Evolutionary conservation across 1,139 yeast genomes (phyloP).

Genomic region (Blastobotrys elegans): DNA sequence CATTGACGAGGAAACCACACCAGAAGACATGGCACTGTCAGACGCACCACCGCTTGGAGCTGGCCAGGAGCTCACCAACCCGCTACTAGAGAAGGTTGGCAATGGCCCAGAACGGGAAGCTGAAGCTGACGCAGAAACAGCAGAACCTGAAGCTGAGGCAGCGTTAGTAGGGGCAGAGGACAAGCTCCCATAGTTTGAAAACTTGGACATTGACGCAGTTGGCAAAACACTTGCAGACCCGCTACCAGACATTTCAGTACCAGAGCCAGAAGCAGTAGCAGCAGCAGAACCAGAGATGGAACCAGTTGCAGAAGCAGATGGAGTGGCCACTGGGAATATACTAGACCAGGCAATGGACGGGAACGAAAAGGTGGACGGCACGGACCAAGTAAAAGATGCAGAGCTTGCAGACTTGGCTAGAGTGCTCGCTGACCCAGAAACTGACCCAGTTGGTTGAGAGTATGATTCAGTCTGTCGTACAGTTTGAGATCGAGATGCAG

Average conservation of each 20-base stretch:
- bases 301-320: background rate
- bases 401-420: background rate
- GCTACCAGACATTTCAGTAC: background rate
- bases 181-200: background rate
- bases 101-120: background rate
- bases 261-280: background rate
- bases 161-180: background rate
- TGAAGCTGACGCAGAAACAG: background rate
- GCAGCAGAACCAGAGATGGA: background rate
- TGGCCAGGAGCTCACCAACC: background rate
- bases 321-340: background rate
- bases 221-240: no score
- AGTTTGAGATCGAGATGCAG: background rate
- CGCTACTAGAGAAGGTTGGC: background rate
- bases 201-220: no score
- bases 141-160: background rate
- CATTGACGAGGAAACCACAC: background rate
- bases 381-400: background rate
- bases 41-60: background rate
- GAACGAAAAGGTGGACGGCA: background rate
- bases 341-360: background rate
- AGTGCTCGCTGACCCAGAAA: background rate
- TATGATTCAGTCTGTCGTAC: no score
- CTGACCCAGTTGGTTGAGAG: background rate
- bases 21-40: background rate